A percentile compares a stretch with the other conserved stretches of the same genome.
These are phyloP conservation scores for Lathyrus aphaca DNA, from an alignment of 306 rosid species.

Conservation along the genomic window DNA sequence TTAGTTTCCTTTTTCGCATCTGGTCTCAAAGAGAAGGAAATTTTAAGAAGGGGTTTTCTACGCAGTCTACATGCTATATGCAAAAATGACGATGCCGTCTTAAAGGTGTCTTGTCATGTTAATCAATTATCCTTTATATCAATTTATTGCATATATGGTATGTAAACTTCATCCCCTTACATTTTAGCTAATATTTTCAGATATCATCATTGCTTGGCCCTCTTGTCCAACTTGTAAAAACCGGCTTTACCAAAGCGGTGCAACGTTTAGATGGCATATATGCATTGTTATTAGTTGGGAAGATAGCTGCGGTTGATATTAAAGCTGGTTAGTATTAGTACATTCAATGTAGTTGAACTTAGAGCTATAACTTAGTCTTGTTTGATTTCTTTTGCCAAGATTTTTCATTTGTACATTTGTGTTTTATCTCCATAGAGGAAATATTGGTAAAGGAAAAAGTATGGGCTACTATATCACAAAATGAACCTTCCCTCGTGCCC, in stretches of 20 bases:
- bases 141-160: constrained; percentile 31
- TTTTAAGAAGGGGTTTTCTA: constrained; percentile 81
- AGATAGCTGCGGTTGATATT: constrained; percentile 87
- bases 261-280: constrained; percentile 95
- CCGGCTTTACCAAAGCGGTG: constrained; percentile 89
- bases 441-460: constrained; percentile 79
- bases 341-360: constrained; percentile 31
- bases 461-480: constrained; percentile 83
- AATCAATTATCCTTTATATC: constrained; percentile 36
- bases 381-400: constrained; percentile 6
- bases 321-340: constrained; percentile 73
- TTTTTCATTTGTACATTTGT: constrained; percentile 30
- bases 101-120: constrained; percentile 55
- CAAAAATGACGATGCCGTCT: constrained; percentile 67
- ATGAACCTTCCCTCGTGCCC: constrained; percentile 83
- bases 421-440: constrained; percentile 63
- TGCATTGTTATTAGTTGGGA: constrained; percentile 83
- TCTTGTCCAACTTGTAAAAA: constrained; percentile 89
- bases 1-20: constrained; percentile 69
- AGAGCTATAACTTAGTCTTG: constrained; percentile 10
- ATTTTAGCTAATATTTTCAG: constrained; percentile 47
- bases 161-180: constrained; percentile 33
- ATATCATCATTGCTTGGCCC: constrained; percentile 66
- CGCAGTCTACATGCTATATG: constrained; percentile 67
- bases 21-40: constrained; percentile 96